Evolutionary conservation across 129 eudicot species (phyloP), one percentile per base, ranked within the genome.

Genomic region (Flaveria linearis): DNA sequence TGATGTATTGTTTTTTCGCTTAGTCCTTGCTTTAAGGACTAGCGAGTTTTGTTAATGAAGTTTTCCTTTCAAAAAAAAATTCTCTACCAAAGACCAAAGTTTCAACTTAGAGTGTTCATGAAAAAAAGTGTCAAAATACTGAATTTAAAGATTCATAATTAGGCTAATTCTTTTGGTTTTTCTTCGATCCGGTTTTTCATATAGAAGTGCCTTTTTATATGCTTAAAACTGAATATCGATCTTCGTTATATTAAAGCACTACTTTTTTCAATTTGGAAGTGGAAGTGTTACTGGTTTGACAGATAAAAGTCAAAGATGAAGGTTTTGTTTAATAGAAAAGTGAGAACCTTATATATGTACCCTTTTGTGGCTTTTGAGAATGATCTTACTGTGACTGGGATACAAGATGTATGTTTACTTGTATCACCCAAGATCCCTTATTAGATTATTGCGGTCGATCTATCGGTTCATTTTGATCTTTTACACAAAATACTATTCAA

Each of bases 91-190:
- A 14, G 16, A 78, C 51, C 30, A 25, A 43, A 50, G 60, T 42
- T 76, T 17, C 80, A 67, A 23, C 41, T 66, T 12, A 51, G 15
- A 78, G 36, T 78, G 20, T 62, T 61, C 30, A 53, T 62, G 36
- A 13, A 15, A 8, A 72, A 63, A 64, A 52, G n/a, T 20, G 76
- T 70, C 71, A 69, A 58, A 74, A 58, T 61, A 20, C 62, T 12
- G 14, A 50, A 14, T 28, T 68, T 43, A 45, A 65, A 63, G 47
- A 63, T 49, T 47, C 62, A 16, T 22, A 30, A 33, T 23, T 39
- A 16, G 55, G 15, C 18, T 20, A 17, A 25, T 25, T 62, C 13
- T 30, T 26, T 46, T 0, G 4, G 13, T 6, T 43, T 39, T 25
- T 25, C 20, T 75, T 46, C 2, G 3, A 53, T 26, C 28, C 28